Evolutionary conservation across 1,139 yeast species (phyloP).

Genomic region (Yamadazyma epiphylla): DNA sequence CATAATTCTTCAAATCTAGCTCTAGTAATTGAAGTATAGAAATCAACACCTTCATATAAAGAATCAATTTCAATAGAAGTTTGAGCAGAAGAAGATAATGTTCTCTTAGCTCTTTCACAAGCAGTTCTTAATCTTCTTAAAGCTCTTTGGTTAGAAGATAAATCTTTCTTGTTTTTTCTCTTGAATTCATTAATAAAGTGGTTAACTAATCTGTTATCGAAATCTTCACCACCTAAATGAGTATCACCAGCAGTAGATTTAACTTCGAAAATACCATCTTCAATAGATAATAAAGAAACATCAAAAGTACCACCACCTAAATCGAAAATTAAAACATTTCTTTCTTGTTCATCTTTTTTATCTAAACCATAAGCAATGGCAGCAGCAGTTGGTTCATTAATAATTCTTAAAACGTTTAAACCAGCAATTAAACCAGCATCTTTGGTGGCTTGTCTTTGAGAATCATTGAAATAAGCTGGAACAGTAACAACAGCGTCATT

Average conservation of each 20-base stretch:
- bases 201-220: slow-evolving; percentile 93
- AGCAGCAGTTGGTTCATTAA: slow-evolving; percentile 62
- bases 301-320: slow-evolving; percentile 99
- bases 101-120: slow-evolving; percentile 99
- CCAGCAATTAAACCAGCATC: slow-evolving; percentile 64
- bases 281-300: slow-evolving; percentile 93
- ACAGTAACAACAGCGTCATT: slow-evolving; percentile 76
- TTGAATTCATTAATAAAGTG: slow-evolving; percentile 94
- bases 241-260: slow-evolving; percentile 99
- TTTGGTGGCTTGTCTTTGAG: slow-evolving; percentile 63
- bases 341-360: slow-evolving; percentile 60
- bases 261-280: slow-evolving; percentile 99
- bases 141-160: slow-evolving; percentile 91
- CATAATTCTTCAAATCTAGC: slow-evolving; percentile 93
- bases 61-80: slow-evolving; percentile 97
- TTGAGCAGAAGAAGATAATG: slow-evolving; percentile 94
- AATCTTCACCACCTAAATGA: slow-evolving; percentile 99
- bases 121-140: slow-evolving; percentile 98
- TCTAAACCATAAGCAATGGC: slow-evolving; percentile 64
- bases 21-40: slow-evolving; percentile 95
- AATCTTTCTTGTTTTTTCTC: slow-evolving; percentile 93
- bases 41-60: slow-evolving; percentile 92
- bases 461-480: slow-evolving; percentile 60
- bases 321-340: slow-evolving; percentile 89
- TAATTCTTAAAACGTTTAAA: slow-evolving; percentile 55